phyloP scores from a whole-genome alignment of 441 rosid species.

The Erodium moschatum region DNA sequence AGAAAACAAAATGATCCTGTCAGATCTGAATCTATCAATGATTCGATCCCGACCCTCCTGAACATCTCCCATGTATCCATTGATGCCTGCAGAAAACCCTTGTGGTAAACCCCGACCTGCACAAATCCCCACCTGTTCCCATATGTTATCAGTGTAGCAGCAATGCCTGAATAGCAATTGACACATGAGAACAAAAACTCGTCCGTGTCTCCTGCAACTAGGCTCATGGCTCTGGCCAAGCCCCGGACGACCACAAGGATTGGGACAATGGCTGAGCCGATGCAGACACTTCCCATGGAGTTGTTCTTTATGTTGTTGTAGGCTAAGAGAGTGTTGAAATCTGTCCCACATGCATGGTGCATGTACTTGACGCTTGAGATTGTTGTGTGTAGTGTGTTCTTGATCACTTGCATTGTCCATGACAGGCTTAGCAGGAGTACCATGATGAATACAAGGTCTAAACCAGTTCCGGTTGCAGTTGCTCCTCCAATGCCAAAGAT shows the following conservation, averaged over 20 bases:
- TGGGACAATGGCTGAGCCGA: constrained; percentile 55
- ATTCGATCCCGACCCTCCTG: constrained; percentile 30
- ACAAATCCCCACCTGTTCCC: constrained; percentile 83
- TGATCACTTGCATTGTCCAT: constrained; percentile 71
- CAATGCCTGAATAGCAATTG: constrained; percentile 50
- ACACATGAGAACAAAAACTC: constrained; percentile 67
- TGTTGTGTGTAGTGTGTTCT: constrained; percentile 47
- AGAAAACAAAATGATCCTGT: constrained; percentile 69
- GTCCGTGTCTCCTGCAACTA: constrained; percentile 45
- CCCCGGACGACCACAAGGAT: constrained; percentile 41
- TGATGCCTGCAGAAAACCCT: constrained; percentile 63
- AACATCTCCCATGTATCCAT: constrained; percentile 54
- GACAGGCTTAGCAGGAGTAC: constrained; percentile 47
- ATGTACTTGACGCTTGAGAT: constrained; percentile 47
- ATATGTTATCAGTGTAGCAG: constrained; percentile 31
- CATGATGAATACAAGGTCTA: constrained; percentile 44
- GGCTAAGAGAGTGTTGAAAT: constrained; percentile 34
- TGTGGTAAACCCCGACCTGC: constrained; percentile 53
- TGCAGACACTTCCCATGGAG: constrained; percentile 46
- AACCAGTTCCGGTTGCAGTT: constrained; percentile 39
- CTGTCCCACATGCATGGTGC: constrained; percentile 38
- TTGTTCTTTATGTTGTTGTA: constrained; percentile 37
- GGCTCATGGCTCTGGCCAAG: constrained; percentile 39
- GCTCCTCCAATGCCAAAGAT: constrained; percentile 75
- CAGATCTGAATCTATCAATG: constrained; percentile 56